A percentile compares a stretch with the other conserved stretches of the same genome.
Evolutionary conservation across 106 monocot species (phyloP).

Genomic region (Acorus calamus): DNA sequence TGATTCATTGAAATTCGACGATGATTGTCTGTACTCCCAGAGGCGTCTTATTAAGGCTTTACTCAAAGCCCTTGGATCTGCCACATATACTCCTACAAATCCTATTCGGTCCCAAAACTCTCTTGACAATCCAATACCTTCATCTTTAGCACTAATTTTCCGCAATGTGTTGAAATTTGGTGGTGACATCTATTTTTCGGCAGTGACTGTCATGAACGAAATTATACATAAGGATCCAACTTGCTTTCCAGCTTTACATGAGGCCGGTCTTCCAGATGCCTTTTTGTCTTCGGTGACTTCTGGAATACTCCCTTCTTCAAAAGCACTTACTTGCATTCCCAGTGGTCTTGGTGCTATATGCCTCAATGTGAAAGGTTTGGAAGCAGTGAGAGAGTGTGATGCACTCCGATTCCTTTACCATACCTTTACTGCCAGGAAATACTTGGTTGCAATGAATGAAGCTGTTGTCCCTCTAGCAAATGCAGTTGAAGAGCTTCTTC

Average conservation of each 20-base stretch:
- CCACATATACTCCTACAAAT: conserved; percentile 90
- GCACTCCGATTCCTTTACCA: conserved; percentile 71
- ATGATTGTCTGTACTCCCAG: conserved; percentile 55
- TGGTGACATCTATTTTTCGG: conserved; percentile 94
- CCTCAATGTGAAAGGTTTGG: conserved; percentile 77
- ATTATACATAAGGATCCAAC: conserved; percentile 98
- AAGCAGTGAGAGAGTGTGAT: conserved; percentile 65
- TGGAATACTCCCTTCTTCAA: conserved; percentile 81
- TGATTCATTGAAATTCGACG: conserved; percentile 54
- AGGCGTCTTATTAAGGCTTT: conserved; percentile 85
- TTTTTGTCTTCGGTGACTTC: conserved; percentile 70
- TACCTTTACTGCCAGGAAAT: conserved; percentile 78
- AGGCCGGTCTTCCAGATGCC: conserved; percentile 75
- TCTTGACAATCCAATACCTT: conserved; percentile 47
- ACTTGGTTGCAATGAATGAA: conserved; percentile 96
- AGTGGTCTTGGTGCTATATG: conserved; percentile 98
- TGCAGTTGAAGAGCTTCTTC: conserved; percentile 94
- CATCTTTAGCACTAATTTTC: conserved; percentile 72
- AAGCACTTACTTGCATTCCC: conserved; percentile 89
- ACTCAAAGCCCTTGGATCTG: conserved; percentile 86
- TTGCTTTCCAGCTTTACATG: conserved; percentile 62
- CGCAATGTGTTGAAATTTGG: conserved; percentile 71
- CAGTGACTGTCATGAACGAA: conserved; percentile 98
- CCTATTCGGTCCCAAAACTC: conserved; percentile 64
- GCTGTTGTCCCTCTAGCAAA: conserved; percentile 95